Evolutionary conservation across 176 grass and related monocot species (phyloP).

Genomic region (Dactylis glomerata): DNA sequence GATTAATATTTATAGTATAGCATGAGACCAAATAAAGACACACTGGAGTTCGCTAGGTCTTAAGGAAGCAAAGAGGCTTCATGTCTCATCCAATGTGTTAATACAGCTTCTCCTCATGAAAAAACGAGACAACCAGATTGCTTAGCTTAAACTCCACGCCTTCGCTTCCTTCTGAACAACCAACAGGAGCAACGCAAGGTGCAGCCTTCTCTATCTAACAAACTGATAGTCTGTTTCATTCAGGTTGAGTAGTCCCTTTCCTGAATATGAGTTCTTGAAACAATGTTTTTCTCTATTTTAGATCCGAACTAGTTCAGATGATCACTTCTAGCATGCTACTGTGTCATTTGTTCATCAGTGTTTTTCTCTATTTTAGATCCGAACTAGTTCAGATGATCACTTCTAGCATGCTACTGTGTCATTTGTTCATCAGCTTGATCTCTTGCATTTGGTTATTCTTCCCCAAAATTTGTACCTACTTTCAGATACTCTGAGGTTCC

Average conservation of each 20-base stretch:
- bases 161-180: slow-evolving; percentile 42
- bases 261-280: not conserved
- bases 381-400: not conserved
- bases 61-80: slow-evolving; percentile 55
- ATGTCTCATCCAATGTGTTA: slow-evolving; percentile 43
- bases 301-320: slow-evolving; percentile 1
- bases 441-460: slow-evolving; percentile 8
- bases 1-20: slow-evolving; percentile 32
- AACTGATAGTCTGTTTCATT: slow-evolving; percentile 31
- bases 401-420: slow-evolving; percentile 21
- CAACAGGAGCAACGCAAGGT: slow-evolving; percentile 22
- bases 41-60: slow-evolving; percentile 49
- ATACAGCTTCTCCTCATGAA: slow-evolving; percentile 48
- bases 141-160: slow-evolving; percentile 35
- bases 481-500: slow-evolving; percentile 1
- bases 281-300: slow-evolving; percentile 16
- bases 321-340: slow-evolving; percentile 20
- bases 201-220: slow-evolving; percentile 42
- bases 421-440: slow-evolving; percentile 23
- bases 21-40: slow-evolving; percentile 23
- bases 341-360: slow-evolving; percentile 15
- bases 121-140: slow-evolving; percentile 36
- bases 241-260: slow-evolving; percentile 29
- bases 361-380: no score
- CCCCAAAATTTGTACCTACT: slow-evolving; percentile 21